Base-by-base conservation (phyloP, 2,329 filamentous ascomycete genomes). In the Arachnomyces sp. region DNA sequence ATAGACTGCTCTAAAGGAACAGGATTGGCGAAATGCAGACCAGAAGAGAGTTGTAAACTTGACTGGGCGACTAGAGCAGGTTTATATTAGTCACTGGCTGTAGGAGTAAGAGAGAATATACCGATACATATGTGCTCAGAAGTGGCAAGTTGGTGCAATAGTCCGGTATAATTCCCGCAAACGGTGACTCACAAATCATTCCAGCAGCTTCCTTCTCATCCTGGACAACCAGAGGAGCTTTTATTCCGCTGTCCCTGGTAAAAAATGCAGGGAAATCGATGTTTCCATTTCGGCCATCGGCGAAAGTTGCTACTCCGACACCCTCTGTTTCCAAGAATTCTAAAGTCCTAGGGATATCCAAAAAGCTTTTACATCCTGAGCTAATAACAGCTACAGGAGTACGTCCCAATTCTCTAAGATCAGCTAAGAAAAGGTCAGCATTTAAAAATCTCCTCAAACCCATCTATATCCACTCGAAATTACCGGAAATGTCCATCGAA, bases 241-340 rank as follows among this genome's bases (percentile, higher is more conserved):
- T 79, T 38, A 84, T 67, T 9, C 88, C 86, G 60, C 89, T 95
- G 31, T 95, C 86, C 31, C 90, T 73, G 0, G 85, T 86, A 76
- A 86, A 98, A 62, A 98, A 98, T 0, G 86, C 87, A 1, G 92
- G 92, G 54, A 96, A 92, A 53, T 94, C 84, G 31, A 95, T 75
- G 4, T 74, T 66, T 2, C 80, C 83, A 17, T 67, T 64, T 29
- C 86, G 76, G 1, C 85, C 86, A 62, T 94, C 86, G 16, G 87
- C 82, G 67, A 96, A 98, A 2, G 92, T 96, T 3, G 80, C 84
- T 1, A 95, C 88, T 29, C 82, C 75, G 15, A 87, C 88, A 74
- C 71, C 71, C 46, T 82, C 74, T 0, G 80, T 84, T 55, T 84
- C 80, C 3, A 84, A 68, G 52, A 80, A 82, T 67, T 98, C 92